Base-by-base conservation (phyloP, 441 rosid genomes). In the Euphorbia schlechtendalii region DNA sequence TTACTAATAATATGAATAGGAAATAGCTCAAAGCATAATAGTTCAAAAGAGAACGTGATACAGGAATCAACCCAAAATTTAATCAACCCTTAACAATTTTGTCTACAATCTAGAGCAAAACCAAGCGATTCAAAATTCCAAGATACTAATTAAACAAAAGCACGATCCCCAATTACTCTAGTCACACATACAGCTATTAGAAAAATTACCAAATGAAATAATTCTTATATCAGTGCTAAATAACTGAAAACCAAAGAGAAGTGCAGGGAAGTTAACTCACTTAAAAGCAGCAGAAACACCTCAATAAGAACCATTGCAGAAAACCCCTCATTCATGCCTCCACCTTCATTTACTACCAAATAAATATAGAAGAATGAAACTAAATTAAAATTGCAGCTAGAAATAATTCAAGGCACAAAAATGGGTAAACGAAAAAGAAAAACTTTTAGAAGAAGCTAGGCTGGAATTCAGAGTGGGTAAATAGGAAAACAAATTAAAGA, bases 291-390 rank as follows among this genome's bases (percentile, higher is more conserved):
- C 66, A 83, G 24, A 71, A 81, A 56, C 66, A 75, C 40, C 64
- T 74, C 27, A n/a, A 71, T 41, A 59, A 76, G 66, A 41, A 67
- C 48, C 76, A 75, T 70, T 38, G 9, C 62, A 63, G 64, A 59
- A 45, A 75, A 73, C 67, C 77, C 76, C 66, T 72, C 80, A 69
- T 65, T 73, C 82, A 76, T 79, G 64, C 68, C 80, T 71, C 63
- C 54, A 41, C 32, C 52, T 53, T 52, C 73, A 3, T 59, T 56
- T 36, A 52, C 69, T 41, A 84, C 49, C 21, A 83, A 68, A 49
- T 82, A n/a, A n/a, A n/a, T n/a, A n/a, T n/a, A n/a, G n/a, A n/a
- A n/a, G n/a, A n/a, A n/a, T 30, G 56, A 54, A 68, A 60, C 25
- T 57, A 54, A 58, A 58, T 22, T n/a, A 0, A 28, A 21, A 56